phyloP scores from a whole-genome alignment of 1,139 yeast species.

The Geotrichum phurueaensis region DNA sequence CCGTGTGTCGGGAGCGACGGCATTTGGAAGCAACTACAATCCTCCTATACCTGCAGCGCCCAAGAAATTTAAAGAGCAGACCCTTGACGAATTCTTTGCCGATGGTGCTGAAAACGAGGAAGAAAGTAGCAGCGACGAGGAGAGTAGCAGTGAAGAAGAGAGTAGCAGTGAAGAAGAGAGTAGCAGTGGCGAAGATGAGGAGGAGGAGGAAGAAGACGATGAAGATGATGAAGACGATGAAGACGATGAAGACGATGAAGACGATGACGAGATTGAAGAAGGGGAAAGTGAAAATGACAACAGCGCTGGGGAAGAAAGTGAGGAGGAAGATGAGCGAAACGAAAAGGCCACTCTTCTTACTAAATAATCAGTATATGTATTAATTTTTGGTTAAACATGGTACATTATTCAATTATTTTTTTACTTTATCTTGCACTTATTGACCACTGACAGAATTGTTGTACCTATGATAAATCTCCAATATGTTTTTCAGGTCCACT shows the following conservation, averaged over 20 bases:
- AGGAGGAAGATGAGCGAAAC: constrained; percentile 1
- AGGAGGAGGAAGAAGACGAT: constrained; percentile 14
- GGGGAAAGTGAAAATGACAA: neutral
- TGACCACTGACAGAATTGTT: no score
- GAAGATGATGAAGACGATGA: constrained; percentile 13
- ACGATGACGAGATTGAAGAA: constrained; percentile 16
- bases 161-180: constrained; percentile 24
- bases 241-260: constrained; percentile 63
- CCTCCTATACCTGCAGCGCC: constrained; percentile 9
- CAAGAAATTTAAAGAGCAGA: constrained; percentile 54
- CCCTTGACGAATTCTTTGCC: constrained; percentile 80
- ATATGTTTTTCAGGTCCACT: no score
- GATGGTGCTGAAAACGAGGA: constrained; percentile 39
- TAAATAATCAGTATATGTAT: neutral
- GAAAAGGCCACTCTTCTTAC: neutral
- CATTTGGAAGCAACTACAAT: constrained; percentile 10
- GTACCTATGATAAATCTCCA: no score
- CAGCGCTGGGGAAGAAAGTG: neutral
- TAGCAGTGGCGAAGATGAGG: constrained; percentile 23
- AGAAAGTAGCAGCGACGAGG: constrained; percentile 27
- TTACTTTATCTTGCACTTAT: no score
- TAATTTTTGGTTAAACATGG: no score
- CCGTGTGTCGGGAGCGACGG: neutral
- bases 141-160: constrained; percentile 25
- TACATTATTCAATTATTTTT: no score